These are phyloP conservation scores for Helotiales sp. DNA, from an alignment of 2,329 filamentous ascomycete species.

Conservation along the genomic window DNA sequence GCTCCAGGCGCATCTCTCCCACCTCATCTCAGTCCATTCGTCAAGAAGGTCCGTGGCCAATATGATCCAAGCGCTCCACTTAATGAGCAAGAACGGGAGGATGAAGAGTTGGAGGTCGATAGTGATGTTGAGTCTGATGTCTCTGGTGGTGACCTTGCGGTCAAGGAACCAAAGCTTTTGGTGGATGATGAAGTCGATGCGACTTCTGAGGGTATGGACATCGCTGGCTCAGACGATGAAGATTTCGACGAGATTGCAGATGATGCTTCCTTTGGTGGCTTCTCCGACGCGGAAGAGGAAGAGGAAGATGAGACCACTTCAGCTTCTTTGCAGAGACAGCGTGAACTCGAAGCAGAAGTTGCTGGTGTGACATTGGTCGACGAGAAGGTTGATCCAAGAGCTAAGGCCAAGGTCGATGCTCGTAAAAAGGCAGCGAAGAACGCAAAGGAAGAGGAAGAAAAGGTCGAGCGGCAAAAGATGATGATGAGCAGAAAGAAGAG, in stretches of 20 bases:
- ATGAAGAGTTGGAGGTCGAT: conserved; percentile 73
- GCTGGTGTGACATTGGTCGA: conserved; percentile 63
- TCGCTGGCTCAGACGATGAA: conserved; percentile 37
- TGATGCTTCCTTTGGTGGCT: conserved; percentile 34
- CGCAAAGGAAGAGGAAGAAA: conserved; percentile 76
- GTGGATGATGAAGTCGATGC: conserved; percentile 31
- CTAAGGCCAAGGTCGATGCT: conserved; percentile 67
- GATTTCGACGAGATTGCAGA: conserved; percentile 42
- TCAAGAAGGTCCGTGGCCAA: conserved; percentile 79
- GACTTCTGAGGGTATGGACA: conserved; percentile 35
- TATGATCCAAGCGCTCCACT: conserved; percentile 89
- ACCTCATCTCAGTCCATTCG: conserved; percentile 94
- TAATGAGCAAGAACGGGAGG: conserved; percentile 84
- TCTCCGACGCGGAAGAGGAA: conserved; percentile 44
- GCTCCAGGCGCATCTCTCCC: conserved; percentile 86
- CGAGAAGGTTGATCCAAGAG: conserved; percentile 52
- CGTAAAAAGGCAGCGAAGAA: conserved; percentile 70
- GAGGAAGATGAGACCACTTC: conserved; percentile 59
- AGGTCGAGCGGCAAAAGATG: conserved; percentile 89
- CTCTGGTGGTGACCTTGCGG: conserved; percentile 43
- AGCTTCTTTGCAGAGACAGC: conserved; percentile 72
- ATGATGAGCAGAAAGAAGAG: conserved; percentile 99
- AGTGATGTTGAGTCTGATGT: conserved; percentile 48
- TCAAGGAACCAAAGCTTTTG: conserved; percentile 44
- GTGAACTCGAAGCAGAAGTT: conserved; percentile 90